Conservation (phyloP, 805 yeast genomes). For the Yamadazyma olivae region DNA sequence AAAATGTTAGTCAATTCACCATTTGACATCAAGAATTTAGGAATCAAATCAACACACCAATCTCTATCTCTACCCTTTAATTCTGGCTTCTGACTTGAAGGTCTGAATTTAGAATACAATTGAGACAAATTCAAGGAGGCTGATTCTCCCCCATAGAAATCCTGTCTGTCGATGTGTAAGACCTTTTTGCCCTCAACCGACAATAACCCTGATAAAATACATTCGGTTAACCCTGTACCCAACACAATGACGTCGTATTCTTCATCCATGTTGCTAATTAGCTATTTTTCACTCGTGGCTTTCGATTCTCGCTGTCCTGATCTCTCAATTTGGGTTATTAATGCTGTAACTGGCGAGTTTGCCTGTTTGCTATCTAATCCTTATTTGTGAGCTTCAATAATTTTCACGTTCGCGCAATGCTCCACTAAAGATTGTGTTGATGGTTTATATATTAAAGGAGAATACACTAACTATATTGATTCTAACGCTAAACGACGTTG, state of each 20-base stretch:
- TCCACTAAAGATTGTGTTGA: no score
- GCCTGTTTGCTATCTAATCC: no score
- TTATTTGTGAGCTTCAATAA: no score
- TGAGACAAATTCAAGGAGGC: conserved; percentile 76
- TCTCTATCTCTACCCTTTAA: conserved; percentile 89
- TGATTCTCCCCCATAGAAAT: conserved; percentile 92
- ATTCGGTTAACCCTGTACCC: conserved; percentile 95
- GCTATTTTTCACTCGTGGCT: not conserved
- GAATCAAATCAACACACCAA: conserved; percentile 97
- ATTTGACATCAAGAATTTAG: conserved; percentile 95
- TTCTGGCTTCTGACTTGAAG: conserved; percentile 63
- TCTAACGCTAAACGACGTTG: conserved; percentile 34
- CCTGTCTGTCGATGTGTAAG: conserved; percentile 92
- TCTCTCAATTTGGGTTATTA: not conserved
- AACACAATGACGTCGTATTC: conserved; percentile 94
- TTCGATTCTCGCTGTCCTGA: not conserved
- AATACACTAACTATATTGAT: no score
- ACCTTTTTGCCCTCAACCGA: conserved; percentile 99
- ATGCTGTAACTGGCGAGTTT: no score
- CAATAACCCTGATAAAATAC: conserved; percentile 87
- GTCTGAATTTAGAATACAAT: conserved; percentile 80
- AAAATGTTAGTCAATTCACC: conserved; percentile 96
- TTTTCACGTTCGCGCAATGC: no score
- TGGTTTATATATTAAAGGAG: no score
- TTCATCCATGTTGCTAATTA: conserved; percentile 98